Evolutionary conservation across 371 early-diverging fungal genomes (phyloP), one percentile per base, ranked within the genome.

Genomic region (Mucor lusitanicus): DNA sequence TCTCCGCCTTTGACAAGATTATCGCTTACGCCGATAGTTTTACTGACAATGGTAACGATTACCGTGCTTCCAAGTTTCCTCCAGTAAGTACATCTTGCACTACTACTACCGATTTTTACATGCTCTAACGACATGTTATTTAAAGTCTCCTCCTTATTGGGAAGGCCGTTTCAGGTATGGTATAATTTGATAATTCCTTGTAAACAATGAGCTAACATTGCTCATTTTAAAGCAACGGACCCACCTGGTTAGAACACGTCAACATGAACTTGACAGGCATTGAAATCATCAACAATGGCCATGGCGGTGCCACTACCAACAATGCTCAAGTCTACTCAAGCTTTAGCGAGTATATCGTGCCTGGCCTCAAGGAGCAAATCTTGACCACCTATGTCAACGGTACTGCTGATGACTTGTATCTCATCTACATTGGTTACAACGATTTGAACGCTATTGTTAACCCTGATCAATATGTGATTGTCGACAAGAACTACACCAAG

Each of bases 251-350:
- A 28, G 87, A 87, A 55, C 73, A 87, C 56, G 62, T 85, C 0
- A 73, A 81, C 19, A 65, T 19, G 19, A 44, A n/a, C n/a, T 44
- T 44, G 19, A 44, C n/a, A 19, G 44, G 44, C 44, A n/a, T 44
- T 44, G 44, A 19, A n/a, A 19, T 88, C 28, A 64, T 66, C n/a
- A 85, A 89, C 63, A 62, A 63, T 12, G 87, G 85, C 0, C 72
- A 80, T 56, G 83, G 85, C 27, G 87, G 86, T 23, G 87, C 88
- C 1, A 85, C 89, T 3, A 76, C 83, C 7, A 78, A 86, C 63
- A 78, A 87, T 55, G 58, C 44, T 15, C 54, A 69, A 25, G 65
- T 33, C 19, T 66, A 69, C 37, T 56, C 48, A 3, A n/a, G n/a
- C n/a, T 68, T 74, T 42, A 68, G 66, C 7, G 44, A 59, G 9